A percentile compares a stretch with the other conserved stretches of the same genome.
phyloP scores from a whole-genome alignment of 257 asterid genomes.

The Rhazya stricta region DNA sequence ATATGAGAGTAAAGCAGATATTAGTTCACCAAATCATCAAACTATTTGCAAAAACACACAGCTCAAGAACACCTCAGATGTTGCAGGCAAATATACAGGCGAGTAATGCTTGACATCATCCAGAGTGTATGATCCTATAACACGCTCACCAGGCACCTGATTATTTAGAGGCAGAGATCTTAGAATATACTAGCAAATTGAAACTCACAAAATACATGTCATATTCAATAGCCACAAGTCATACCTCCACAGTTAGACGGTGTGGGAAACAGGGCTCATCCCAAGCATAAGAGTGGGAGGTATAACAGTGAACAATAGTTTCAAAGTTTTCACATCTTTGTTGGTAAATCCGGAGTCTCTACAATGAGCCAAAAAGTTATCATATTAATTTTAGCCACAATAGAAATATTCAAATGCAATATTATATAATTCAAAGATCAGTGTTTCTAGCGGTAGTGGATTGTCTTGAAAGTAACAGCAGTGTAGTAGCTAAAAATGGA shows the following conservation, averaged over 20 bases:
- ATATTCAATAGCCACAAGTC: not conserved
- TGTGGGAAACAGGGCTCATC: conserved; percentile 95
- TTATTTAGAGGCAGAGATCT: conserved; percentile 11
- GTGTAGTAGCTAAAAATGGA: not conserved
- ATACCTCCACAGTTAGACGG: conserved; percentile 87
- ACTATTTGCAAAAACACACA: not conserved
- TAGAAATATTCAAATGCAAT: not conserved
- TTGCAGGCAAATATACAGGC: conserved; percentile 66
- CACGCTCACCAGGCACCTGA: conserved; percentile 91
- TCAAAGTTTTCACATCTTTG: conserved; percentile 93
- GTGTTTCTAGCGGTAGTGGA: not conserved
- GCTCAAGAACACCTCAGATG: conserved; percentile 60
- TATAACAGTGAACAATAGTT: conserved; percentile 78
- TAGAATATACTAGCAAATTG: conserved; percentile 5
- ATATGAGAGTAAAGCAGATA: not conserved
- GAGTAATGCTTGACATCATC: conserved; percentile 67
- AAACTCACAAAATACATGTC: conserved; percentile 14
- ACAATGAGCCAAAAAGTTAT: conserved; percentile 25
- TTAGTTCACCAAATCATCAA: not conserved
- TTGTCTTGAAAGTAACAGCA: not conserved
- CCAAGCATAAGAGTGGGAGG: conserved; percentile 87
- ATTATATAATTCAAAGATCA: not conserved
- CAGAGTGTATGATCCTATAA: conserved; percentile 69
- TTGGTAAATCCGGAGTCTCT: conserved; percentile 90
- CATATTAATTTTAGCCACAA: not conserved